phyloP scores from a whole-genome alignment of 768 basidiomycete genomes.

The Chalciporus chontae region DNA sequence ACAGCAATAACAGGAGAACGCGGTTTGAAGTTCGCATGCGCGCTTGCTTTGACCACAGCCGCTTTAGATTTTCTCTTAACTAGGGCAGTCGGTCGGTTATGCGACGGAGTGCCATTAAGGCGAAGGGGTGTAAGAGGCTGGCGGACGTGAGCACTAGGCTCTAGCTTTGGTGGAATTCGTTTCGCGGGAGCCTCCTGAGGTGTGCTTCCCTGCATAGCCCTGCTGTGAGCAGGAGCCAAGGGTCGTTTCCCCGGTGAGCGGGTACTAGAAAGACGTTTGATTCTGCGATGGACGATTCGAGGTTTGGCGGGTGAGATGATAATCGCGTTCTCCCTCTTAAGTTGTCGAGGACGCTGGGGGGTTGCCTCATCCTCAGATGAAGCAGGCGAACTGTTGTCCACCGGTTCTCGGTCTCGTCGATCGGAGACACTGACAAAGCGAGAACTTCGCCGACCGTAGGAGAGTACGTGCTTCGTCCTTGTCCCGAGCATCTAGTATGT shows the following conservation, averaged over 20 bases:
- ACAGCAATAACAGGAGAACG: constrained; percentile 53
- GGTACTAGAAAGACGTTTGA: constrained; percentile 2
- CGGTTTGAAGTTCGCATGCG: constrained; percentile 33
- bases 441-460: constrained; percentile 61
- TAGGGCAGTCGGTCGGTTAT: constrained; percentile 23
- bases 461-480: constrained; percentile 61
- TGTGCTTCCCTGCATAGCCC: constrained; percentile 23
- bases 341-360: constrained; percentile 2
- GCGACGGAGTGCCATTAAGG: constrained; percentile 39
- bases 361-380: constrained; percentile 36
- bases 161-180: constrained; percentile 10
- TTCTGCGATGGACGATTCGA: constrained; percentile 9
- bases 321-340: constrained; percentile 23
- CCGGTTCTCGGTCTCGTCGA: constrained; percentile 24
- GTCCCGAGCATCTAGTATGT: constrained; percentile 47
- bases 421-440: constrained; percentile 53
- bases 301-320: constrained; percentile 21
- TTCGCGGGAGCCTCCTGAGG: constrained; percentile 11
- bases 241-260: constrained; percentile 20
- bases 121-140: constrained; percentile 40
- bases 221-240: constrained; percentile 28
- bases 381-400: constrained; percentile 33
- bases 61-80: constrained; percentile 23
- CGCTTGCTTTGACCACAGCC: constrained; percentile 6
- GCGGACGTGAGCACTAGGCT: constrained; percentile 25